These are phyloP conservation scores for Basidiobolus meristosporus DNA, from an alignment of 371 early-diverging fungal species.

Conservation along the genomic window DNA sequence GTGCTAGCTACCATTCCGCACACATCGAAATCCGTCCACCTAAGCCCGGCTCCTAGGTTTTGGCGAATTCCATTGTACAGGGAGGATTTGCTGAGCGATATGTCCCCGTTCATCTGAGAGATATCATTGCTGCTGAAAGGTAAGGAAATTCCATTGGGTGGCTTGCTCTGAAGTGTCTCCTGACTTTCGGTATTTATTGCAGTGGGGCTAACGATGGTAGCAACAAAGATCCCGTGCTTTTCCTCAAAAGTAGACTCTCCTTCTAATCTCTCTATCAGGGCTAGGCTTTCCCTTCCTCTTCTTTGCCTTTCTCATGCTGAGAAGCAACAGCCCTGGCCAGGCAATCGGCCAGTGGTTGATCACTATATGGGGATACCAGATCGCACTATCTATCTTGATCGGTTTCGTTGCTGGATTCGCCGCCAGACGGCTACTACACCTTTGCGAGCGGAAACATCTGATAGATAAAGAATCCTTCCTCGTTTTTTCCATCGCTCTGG, in stretches of 20 bases:
- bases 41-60: constrained; percentile 23
- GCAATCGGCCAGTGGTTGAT: constrained; percentile 59
- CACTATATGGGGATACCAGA: constrained; percentile 48
- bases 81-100: constrained; percentile 85
- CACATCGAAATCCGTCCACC: too few relatives aligned
- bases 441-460: constrained; percentile 38
- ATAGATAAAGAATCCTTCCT: constrained; percentile 85
- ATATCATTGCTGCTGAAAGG: constrained; percentile 71
- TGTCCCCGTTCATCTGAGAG: constrained; percentile 60
- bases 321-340: constrained; percentile 20
- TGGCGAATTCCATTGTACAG: constrained; percentile 84
- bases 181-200: constrained; percentile 1
- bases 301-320: constrained; percentile 45
- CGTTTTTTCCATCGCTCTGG: constrained; percentile 64
- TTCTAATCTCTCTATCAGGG: constrained; percentile 11
- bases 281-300: constrained; percentile 74
- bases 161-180: neutral
- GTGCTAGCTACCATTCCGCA: too few relatives aligned
- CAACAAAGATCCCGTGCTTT: too few relatives aligned
- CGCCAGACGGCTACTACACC: constrained; percentile 43
- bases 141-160: constrained; percentile 1
- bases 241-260: too few relatives aligned
- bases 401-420: constrained; percentile 64
- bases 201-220: constrained; percentile 63
- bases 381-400: constrained; percentile 45